Conservation (phyloP, 257 asterid species). For the Solanum bulbocastanum region DNA sequence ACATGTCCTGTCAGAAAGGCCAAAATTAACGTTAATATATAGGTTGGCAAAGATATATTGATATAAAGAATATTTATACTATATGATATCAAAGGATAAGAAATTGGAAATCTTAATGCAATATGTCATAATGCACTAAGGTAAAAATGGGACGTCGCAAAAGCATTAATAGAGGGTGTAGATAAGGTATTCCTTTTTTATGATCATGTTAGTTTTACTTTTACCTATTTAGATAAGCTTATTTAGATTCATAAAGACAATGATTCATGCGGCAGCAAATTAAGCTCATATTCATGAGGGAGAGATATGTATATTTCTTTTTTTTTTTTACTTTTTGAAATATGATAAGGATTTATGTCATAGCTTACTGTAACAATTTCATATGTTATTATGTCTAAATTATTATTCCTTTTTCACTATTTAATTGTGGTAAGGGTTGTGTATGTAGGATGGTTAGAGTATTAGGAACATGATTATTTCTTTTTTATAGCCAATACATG, state of each 20-base stretch:
- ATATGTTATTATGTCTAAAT: neutral
- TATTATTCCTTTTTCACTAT: neutral
- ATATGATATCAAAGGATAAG: neutral
- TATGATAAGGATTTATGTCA: neutral
- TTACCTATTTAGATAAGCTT: neutral
- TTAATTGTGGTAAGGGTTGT: neutral
- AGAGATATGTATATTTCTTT: neutral
- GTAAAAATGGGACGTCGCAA: neutral
- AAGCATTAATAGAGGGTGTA: neutral
- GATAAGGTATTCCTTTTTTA: neutral
- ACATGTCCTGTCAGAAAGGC: neutral
- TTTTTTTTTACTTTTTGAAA: accelerated
- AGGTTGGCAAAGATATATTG: neutral
- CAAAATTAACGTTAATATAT: neutral
- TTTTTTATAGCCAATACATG: neutral
- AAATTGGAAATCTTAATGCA: neutral
- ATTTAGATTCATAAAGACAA: neutral
- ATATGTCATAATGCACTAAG: neutral
- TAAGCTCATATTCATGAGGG: neutral
- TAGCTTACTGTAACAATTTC: neutral
- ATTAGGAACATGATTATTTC: neutral
- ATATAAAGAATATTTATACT: neutral
- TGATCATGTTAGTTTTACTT: neutral
- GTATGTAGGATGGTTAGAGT: neutral
- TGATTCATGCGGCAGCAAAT: neutral